Percentiles rank a stretch among this genome's conserved stretches.
Evolutionary conservation across 1,284 basidiomycete species (phyloP).

Genomic region (Sporisorium scitamineum): DNA sequence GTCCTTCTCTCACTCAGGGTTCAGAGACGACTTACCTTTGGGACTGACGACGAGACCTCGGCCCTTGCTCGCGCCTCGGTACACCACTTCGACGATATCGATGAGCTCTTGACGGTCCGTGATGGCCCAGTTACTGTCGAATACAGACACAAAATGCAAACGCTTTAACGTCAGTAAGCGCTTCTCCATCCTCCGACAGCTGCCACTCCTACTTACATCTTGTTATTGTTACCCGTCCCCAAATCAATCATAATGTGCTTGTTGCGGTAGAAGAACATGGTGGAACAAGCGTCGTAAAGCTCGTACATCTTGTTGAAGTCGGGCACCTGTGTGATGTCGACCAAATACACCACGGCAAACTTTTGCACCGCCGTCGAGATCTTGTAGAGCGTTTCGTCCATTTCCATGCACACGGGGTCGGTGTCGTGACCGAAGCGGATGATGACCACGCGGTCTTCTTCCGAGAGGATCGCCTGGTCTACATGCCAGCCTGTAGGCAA

Average conservation of each 20-base stretch:
- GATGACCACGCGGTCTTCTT: constrained; percentile 94
- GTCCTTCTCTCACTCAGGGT: not conserved
- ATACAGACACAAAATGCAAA: not conserved
- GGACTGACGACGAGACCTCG: constrained; percentile 97
- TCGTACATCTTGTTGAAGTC: constrained; percentile 91
- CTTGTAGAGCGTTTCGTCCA: constrained; percentile 96
- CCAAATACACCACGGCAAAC: constrained; percentile 95
- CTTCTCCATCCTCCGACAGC: not conserved
- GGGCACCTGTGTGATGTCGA: constrained; percentile 95
- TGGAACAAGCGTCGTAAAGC: constrained; percentile 56
- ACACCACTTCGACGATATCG: constrained; percentile 98
- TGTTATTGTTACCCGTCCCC: constrained; percentile 99
- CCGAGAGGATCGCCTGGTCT: constrained; percentile 88
- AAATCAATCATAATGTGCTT: constrained; percentile 99
- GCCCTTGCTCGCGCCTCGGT: constrained; percentile 95
- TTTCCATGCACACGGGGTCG: constrained; percentile 94
- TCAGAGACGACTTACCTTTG: constrained; percentile 76
- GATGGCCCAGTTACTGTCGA: constrained; percentile 64
- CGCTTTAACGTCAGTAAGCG: not conserved
- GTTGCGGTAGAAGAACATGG: constrained; percentile 74
- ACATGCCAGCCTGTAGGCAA: constrained; percentile 77
- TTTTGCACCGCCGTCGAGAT: constrained; percentile 97
- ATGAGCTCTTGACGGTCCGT: constrained; percentile 75
- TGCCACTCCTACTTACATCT: constrained; percentile 75
- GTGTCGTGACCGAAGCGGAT: constrained; percentile 92